Base-by-base conservation (phyloP, 148 eudicot genomes). In the Pouteria glomerata region DNA sequence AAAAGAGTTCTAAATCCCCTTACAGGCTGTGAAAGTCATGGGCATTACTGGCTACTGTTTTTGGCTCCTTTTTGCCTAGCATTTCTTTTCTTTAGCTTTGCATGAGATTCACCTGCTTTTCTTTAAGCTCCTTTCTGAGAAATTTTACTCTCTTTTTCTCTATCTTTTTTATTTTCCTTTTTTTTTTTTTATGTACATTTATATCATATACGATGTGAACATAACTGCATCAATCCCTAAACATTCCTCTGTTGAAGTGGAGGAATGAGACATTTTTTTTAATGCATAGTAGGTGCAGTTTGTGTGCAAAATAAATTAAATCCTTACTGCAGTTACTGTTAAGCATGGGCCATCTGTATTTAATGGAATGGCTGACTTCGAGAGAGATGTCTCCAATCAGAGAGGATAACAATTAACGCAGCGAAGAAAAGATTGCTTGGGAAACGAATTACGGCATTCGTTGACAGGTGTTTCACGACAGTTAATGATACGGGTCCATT, bases 11-110 rank as follows among this genome's bases (percentile, higher is more conserved):
- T 31, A 74, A 57, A 56, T 29, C 59, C 34, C 45, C 30, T 56
- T 65, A 77, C 84, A 81, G 81, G 59, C 84, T 81, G 84, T 81
- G 81, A n/a, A 45, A 61, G 81, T 74, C 63, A 74, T 81, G 84
- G 81, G 78, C 79, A 66, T 47, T 6, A 44, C 61, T 34, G 70
- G 48, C 59, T n/a, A 66, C 72, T 58, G 75, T 81, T 74, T 56
- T 71, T 75, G 81, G 74, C 51, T 33, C n/a, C 64, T 52, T 58
- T 39, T 68, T 80, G 63, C 47, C 27, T 75, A 30, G 13, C 34
- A 31, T 26, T 57, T 75, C 33, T 65, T 14, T 47, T 42, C 34
- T 76, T 51, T 48, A 23, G 27, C 52, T 57, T 58, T 37, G 63
- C 21, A 56, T 44, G 8, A 72, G 66, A 41, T 35, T 27, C 64